Base-by-base conservation (phyloP, 2,329 filamentous ascomycete species). In the Didymella segeticola region DNA sequence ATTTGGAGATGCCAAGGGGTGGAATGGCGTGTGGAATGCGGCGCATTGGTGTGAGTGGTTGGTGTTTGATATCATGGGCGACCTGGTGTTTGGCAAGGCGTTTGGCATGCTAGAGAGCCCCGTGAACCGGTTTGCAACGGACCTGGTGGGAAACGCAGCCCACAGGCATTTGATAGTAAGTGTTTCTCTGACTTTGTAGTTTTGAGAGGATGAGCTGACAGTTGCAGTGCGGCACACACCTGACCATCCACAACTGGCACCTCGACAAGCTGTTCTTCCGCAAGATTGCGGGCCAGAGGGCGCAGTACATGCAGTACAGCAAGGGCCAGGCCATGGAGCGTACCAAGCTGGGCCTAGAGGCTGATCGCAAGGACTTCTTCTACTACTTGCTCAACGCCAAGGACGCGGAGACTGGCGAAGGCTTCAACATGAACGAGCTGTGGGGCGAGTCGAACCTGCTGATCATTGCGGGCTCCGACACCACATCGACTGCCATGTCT, bases 41-140 rank as follows among this genome's bases (percentile, higher is more conserved):
- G 75, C 76, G 8, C 66, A 76, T 46, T 78, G 76, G 71, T 70
- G 72, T 66, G 68, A 77, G 53, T 80, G 75, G 69, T 63, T 82
- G 30, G 75, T 78, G 10, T 79, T 82, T 55, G 81, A 83, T 52
- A 77, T 83, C 50, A 82, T 83, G 76, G 79, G 78, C 11, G 79
- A 81, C 54, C 60, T 80, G 17, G 75, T 74, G 22, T 78, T 80
- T 59, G 77, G 77, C 2, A 77, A 79, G 58, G 66, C 76, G 34
- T 78, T 80, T 58, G 70, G 71, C 26, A 77, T 78, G 75, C 58
- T 80, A 47, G 71, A 75, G 56, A 68, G 73, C 14, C 68, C 71
- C 5, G 62, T 59, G 26, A 78, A 79, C 53, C 67, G 79, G 14
- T 72, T 75, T 53, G 76, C 76, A 20, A 77, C 76, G 9, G 66